Conservation (phyloP, 2,329 filamentous ascomycete genomes). For the Stachybotrys chlorohalonatus region DNA sequence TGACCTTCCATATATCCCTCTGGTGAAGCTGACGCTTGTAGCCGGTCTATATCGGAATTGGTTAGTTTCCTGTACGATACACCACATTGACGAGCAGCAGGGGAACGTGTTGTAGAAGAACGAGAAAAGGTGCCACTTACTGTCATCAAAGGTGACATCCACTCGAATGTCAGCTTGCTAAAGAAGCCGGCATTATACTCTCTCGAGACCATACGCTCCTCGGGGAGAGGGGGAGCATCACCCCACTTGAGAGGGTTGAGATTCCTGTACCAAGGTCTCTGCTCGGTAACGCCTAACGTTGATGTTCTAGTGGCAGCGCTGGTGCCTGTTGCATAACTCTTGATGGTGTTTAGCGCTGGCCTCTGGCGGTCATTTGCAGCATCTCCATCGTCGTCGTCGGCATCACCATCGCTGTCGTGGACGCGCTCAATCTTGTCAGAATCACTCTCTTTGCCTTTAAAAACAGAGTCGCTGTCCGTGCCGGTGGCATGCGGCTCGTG, state of each 20-base stretch:
- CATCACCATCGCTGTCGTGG: constrained; percentile 5
- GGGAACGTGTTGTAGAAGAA: background rate
- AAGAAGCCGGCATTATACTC: constrained; percentile 69
- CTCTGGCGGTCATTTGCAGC: constrained; percentile 5
- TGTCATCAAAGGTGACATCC: constrained; percentile 83
- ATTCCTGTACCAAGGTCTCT: constrained; percentile 55
- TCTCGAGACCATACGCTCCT: constrained; percentile 44
- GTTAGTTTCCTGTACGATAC: too few relatives aligned
- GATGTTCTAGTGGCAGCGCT: constrained; percentile 36
- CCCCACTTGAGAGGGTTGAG: constrained; percentile 56
- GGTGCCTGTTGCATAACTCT: constrained; percentile 44
- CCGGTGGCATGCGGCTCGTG: constrained; percentile 8
- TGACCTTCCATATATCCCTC: constrained; percentile 83
- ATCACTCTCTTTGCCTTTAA: constrained; percentile 5
- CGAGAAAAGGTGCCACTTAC: constrained; percentile 32
- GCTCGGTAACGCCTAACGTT: constrained; percentile 19
- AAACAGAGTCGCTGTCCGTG: constrained; percentile 3
- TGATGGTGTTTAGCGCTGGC: constrained; percentile 20
- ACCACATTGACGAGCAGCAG: constrained; percentile 1
- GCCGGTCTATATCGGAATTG: constrained; percentile 46
- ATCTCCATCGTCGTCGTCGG: constrained; percentile 5
- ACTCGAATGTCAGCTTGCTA: constrained; percentile 73
- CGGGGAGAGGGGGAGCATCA: constrained; percentile 43
- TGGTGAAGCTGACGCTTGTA: constrained; percentile 77
- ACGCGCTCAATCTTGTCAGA: background rate